Evolutionary conservation across 2,329 filamentous ascomycete species (phyloP), one percentile per base, ranked within the genome.

Genomic region (Paracoccidioides brasiliensis): DNA sequence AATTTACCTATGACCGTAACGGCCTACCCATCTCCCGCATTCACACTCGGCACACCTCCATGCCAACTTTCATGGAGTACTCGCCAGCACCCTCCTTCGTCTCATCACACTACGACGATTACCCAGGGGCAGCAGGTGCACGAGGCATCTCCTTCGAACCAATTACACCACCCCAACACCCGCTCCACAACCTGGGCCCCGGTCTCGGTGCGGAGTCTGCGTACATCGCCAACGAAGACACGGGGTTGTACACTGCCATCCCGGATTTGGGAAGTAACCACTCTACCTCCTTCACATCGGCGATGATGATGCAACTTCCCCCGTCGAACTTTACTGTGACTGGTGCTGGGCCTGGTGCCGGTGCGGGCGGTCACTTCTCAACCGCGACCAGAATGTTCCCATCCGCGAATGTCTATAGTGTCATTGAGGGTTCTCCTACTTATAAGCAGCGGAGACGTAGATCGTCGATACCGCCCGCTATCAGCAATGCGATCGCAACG

Each of bases 221-320:
- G 8, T 98, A 97, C 75, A 95, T 98, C 70, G 89, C 91, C 59
- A 96, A 96, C 69, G 93, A 98, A 75, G 93, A 97, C 71, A 95
- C 91, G 48, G 90, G 90, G 57, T 79, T 97, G 50, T 97, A 96
- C 79, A 91, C 90, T 54, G 90, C 88, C 46, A 95, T 97, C 64
- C 90, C 91, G 9, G 91, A 97, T 66, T 84, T 94, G 67, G 67
- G 68, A n/a, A 78, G 22, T 22, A 22, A 22, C 22, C 22, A 88
- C 58, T 79, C 84, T 57, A 82, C 84, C 61, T 82, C 81, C 12
- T 83, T 95, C 67, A 89, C 91, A 69, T 85, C 88, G 55, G 86
- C 96, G 80, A 90, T 95, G 55, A 86, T 97, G 80, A 90, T 95
- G 75, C 88, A 94, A 69, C 78, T 96, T 48, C 90, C 90, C 15